Evolutionary conservation across 805 yeast genomes (phyloP), one percentile per base, ranked within the genome.

Genomic region (Spathaspora gorwiae): DNA sequence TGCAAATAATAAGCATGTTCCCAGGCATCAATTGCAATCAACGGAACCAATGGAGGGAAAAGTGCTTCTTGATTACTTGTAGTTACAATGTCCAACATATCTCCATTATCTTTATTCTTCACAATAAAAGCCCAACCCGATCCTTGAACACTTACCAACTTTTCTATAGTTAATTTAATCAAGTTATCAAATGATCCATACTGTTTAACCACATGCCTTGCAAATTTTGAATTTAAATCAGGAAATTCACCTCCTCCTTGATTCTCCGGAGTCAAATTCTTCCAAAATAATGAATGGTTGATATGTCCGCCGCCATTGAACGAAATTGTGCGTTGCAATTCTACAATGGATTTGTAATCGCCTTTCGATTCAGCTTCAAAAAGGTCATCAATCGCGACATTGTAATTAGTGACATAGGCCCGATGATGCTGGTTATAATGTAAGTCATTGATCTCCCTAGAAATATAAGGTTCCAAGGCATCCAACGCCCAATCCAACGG

Each of bases 1-100:
- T 89, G 96, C 68, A 90, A 76, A 78, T 89, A 89, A 77, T 89
- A 89, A 45, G 97, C 96, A 62, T 89, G 97, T 70, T 89, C 97
- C 97, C 97, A 89, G 49, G 96, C 95, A 59, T 89, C 97, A 62
- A 89, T 86, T 44, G 96, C 96, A 46, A 90, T 77, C 58, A 90
- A 70, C 38, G 96, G 95, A 39, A 78, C 72, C 64, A 80, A 75
- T 8, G 79, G 64, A 40, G 87, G 87, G 40, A 81, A 72, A 35
- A 86, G 89, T 13, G 94, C 86, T 68, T 89, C 96, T 71, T 89
- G 97, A 76, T 89, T 89, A 55, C 80, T 73, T 54, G 87, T 85
- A 65, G 87, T 86, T 45, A 87, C 84, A 45, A 89, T 84, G 53
- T 87, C 95, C 55, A 89, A 64, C 40, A 83, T 79, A 55, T 86